phyloP scores from a whole-genome alignment of 2,329 filamentous ascomycete genomes.

The Scortechinia acanthostroma region DNA sequence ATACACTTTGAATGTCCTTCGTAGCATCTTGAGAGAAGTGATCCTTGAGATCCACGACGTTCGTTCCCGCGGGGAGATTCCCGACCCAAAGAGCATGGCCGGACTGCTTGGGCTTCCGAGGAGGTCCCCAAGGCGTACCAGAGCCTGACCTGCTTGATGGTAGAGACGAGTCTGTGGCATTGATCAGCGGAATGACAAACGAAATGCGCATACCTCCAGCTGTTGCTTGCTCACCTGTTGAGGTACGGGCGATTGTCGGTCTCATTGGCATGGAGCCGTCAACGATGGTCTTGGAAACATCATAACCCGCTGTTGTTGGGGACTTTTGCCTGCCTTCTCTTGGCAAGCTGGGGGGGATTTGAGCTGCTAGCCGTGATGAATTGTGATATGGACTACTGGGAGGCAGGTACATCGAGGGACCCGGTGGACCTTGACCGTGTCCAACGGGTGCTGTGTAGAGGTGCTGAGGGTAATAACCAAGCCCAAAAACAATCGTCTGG shows the following conservation, averaged over 20 bases:
- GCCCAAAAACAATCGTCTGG: too few species aligned
- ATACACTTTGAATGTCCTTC: conserved; percentile 73
- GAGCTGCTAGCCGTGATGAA: too few species aligned
- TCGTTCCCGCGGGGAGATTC: conserved; percentile 79
- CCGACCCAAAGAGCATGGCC: conserved; percentile 94
- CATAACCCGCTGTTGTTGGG: too few species aligned
- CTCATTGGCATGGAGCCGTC: not conserved
- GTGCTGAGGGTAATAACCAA: too few species aligned
- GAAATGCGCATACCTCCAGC: not conserved
- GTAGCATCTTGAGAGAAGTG: conserved; percentile 78
- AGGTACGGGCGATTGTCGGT: too few species aligned
- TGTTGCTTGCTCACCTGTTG: not conserved
- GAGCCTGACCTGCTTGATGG: not conserved
- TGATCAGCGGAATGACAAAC: not conserved
- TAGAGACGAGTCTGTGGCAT: not conserved
- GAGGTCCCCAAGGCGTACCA: not conserved
- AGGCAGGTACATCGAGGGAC: too few species aligned
- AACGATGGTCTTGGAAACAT: not conserved
- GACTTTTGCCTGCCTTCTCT: too few species aligned
- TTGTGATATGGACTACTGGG: too few species aligned
- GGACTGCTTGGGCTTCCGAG: conserved; percentile 13
- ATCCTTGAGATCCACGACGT: conserved; percentile 77
- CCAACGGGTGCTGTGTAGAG: too few species aligned
- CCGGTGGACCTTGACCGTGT: too few species aligned
- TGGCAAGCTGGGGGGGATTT: too few species aligned